Base-by-base conservation (phyloP, 129 eudicot species). In the sunflower (Helianthus annuus) region DNA sequence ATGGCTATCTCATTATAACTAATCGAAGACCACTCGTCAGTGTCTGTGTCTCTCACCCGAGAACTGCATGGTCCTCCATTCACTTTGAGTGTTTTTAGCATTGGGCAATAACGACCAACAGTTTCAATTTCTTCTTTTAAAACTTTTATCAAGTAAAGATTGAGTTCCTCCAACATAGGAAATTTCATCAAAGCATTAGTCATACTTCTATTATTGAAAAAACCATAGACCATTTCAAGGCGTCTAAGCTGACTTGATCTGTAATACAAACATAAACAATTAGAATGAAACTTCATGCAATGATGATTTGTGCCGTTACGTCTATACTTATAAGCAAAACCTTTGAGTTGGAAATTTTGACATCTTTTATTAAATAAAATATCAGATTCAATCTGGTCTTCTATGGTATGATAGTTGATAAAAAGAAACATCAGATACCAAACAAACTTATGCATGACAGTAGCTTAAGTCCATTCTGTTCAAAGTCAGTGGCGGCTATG, bases 141-240 rank as follows among this genome's bases (percentile, higher is more conserved):
- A 10, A 71, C 2, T 10, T 12, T 5, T 42, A n/a, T 7, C 0
- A 27, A 12, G 76, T 29, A 71, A 24, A 70, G 64, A 8, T 46
- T 70, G 6, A 70, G 64, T 17, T 70, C 74, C 32, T 53, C 64
- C 62, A 70, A 39, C 24, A 57, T 6, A 6, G 76, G 67, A 57
- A 71, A 71, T 9, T 71, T 71, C 66, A 19, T 57, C 56, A 71
- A 4, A 3, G 38, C 40, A 2, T 54, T 5, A 22, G 3, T 39
- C 17, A 42, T 55, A 7, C 61, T 0, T 17, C 14, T 10, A 8
- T 1, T 0, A 27, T 27, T 27, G 0, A 10, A 10, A 8, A 10
- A 1, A 59, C 17, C 2, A 59, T 1, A 27, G 3, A 14, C 45
- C 17, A 60, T 11, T 27, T 32, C 17, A 13, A 60, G 44, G 5